Evolutionary conservation across 2,329 filamentous ascomycete genomes (phyloP).

Genomic region (Ophidiomyces ophidiicola): DNA sequence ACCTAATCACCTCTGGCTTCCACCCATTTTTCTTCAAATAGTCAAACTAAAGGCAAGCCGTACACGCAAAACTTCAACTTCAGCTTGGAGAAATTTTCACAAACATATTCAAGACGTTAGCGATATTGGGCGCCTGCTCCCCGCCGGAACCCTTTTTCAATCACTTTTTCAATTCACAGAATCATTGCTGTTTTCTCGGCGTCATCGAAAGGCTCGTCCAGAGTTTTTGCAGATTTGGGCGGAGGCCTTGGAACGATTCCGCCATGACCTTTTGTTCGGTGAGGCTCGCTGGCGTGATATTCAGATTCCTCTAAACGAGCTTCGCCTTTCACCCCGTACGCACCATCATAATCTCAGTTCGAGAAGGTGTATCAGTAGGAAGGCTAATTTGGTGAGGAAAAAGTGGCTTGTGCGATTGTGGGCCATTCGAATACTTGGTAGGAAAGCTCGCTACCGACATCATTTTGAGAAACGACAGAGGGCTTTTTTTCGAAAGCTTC

Average conservation of each 20-base stretch:
- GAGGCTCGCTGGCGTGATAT: background rate
- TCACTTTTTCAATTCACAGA: slow-evolving; percentile 27
- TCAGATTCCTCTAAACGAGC: background rate
- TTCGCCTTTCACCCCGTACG: background rate
- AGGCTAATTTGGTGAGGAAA: background rate
- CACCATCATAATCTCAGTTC: background rate
- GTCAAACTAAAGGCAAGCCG: background rate
- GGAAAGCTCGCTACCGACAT: background rate
- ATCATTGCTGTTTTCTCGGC: slow-evolving; percentile 18
- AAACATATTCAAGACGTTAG: slow-evolving; percentile 14
- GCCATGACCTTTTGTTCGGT: background rate
- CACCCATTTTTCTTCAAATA: background rate
- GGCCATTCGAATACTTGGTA: slow-evolving; percentile 7
- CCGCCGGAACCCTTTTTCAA: slow-evolving; percentile 19
- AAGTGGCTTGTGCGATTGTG: slow-evolving; percentile 11
- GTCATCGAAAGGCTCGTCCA: slow-evolving; percentile 14
- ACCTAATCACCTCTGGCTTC: background rate
- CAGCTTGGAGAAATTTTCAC: slow-evolving; percentile 4
- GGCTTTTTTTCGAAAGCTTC: slow-evolving; percentile 3
- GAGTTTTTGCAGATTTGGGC: slow-evolving; percentile 24
- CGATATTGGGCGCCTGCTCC: slow-evolving; percentile 17
- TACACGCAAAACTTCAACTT: background rate
- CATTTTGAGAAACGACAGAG: background rate
- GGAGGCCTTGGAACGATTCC: slow-evolving; percentile 14
- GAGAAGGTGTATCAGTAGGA: background rate